A percentile compares a stretch with the other conserved stretches of the same genome.
Conservation (phyloP, 495 filamentous ascomycete species). For the Opeltia flavorubescens region DNA sequence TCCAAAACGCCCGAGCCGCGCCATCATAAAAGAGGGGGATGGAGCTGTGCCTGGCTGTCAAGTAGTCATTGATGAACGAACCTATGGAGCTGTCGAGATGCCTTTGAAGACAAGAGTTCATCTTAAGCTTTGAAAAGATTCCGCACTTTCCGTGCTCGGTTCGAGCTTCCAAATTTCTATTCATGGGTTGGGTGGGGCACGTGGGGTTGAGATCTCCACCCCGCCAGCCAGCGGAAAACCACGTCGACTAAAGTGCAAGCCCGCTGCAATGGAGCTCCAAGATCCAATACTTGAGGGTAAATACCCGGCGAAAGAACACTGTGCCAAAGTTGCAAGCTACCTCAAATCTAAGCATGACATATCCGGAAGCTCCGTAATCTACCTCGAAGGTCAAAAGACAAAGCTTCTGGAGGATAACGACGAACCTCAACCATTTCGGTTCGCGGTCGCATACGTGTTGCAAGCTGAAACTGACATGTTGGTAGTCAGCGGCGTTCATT, state of each 20-base stretch:
- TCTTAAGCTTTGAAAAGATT: too few relatives aligned
- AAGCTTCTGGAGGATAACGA: slow-evolving; percentile 73
- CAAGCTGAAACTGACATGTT: not conserved
- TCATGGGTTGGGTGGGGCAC: too few relatives aligned
- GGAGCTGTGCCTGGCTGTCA: not conserved
- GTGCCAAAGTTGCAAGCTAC: slow-evolving; percentile 62
- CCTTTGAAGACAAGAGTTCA: too few relatives aligned
- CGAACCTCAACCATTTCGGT: slow-evolving; percentile 55
- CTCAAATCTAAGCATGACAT: slow-evolving; percentile 47
- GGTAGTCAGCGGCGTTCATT: slow-evolving; percentile 76
- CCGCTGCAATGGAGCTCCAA: slow-evolving; percentile 6
- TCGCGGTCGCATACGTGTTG: not conserved
- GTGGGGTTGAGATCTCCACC: too few relatives aligned
- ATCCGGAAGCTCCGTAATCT: slow-evolving; percentile 49
- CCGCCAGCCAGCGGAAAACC: too few relatives aligned
- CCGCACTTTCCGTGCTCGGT: too few relatives aligned
- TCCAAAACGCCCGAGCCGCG: slow-evolving; percentile 65
- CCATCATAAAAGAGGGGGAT: slow-evolving; percentile 36
- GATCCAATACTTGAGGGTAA: slow-evolving; percentile 45
- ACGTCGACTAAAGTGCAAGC: too few relatives aligned
- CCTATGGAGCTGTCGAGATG: too few relatives aligned
- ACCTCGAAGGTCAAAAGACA: slow-evolving; percentile 75
- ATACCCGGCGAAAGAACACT: slow-evolving; percentile 92
- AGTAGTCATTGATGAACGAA: not conserved
- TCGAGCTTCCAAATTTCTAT: too few relatives aligned